Percentiles rank a stretch among this genome's conserved stretches.
Conservation (phyloP, 495 filamentous ascomycete genomes). For the Staphylotrichum longicolle region DNA sequence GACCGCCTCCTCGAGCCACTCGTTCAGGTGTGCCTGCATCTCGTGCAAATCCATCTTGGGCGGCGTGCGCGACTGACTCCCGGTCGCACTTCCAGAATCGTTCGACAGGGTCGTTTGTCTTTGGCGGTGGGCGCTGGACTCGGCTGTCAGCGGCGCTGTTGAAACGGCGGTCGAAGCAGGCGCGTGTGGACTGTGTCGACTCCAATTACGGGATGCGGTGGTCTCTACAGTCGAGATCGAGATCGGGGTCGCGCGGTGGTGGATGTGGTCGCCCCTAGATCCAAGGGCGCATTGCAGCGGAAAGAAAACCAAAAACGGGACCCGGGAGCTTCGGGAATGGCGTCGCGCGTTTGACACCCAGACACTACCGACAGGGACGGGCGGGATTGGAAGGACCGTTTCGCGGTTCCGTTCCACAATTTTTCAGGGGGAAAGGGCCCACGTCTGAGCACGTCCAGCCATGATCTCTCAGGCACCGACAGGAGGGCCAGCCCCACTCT, state of each 20-base stretch:
- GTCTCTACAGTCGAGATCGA: no score
- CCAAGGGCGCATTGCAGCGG: not conserved
- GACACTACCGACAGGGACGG: not conserved
- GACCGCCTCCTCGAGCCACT: slow-evolving; percentile 63
- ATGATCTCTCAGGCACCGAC: no score
- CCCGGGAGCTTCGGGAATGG: slow-evolving; percentile 3
- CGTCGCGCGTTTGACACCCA: not conserved
- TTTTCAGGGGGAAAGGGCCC: slow-evolving; percentile 5
- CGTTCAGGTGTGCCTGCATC: slow-evolving; percentile 65
- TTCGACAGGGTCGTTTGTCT: not conserved
- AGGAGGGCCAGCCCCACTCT: no score
- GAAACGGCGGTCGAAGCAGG: no score
- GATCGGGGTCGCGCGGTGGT: no score
- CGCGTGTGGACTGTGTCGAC: not conserved
- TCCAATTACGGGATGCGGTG: no score
- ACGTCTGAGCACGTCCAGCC: no score
- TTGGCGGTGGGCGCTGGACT: not conserved
- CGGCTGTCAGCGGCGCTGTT: no score
- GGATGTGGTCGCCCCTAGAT: not conserved
- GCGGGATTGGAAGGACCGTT: not conserved
- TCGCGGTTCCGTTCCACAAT: not conserved
- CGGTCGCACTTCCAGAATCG: no score
- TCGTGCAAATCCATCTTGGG: slow-evolving; percentile 76
- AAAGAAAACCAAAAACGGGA: not conserved
- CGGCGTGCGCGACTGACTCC: not conserved